Evolutionary conservation across 768 basidiomycete species (phyloP).

Genomic region (Sarcomyxa edulis): DNA sequence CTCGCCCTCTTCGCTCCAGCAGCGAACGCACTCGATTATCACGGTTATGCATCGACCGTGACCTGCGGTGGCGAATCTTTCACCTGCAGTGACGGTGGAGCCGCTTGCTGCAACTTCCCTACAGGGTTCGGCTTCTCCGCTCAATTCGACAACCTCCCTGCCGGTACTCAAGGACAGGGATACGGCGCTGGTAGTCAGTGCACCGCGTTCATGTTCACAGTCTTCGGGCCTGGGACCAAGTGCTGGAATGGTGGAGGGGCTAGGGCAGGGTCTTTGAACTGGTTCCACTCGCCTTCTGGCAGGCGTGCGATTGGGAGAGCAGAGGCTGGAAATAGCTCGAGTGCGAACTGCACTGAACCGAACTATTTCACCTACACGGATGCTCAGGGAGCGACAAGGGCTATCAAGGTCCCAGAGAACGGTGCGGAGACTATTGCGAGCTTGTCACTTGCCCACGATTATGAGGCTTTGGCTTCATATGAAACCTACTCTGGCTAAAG

Average conservation of each 20-base stretch:
- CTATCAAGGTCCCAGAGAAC: not conserved
- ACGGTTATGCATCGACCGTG: slow-evolving; percentile 1
- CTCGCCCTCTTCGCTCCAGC: no score
- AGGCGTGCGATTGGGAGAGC: not conserved
- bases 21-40: slow-evolving; percentile 1
- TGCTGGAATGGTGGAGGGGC: slow-evolving; percentile 4
- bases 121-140: slow-evolving; percentile 1
- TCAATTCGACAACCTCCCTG: slow-evolving; percentile 1
- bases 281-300: not conserved
- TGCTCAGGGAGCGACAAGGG: not conserved
- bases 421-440: slow-evolving; percentile 1
- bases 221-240: no score
- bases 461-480: not conserved
- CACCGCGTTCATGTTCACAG: slow-evolving; percentile 1
- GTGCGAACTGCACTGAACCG: no score
- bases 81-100: slow-evolving; percentile 2
- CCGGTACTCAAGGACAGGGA: slow-evolving; percentile 4
- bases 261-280: slow-evolving; percentile 1
- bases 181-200: slow-evolving; percentile 1
- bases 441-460: not conserved
- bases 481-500: no score
- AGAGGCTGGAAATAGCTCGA: not conserved
- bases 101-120: not conserved
- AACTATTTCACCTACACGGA: not conserved
- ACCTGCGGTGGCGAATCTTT: slow-evolving; percentile 1